Percentiles rank a stretch among this genome's conserved stretches.
Evolutionary conservation across 805 yeast species (phyloP).

Genomic region (Candida alai): DNA sequence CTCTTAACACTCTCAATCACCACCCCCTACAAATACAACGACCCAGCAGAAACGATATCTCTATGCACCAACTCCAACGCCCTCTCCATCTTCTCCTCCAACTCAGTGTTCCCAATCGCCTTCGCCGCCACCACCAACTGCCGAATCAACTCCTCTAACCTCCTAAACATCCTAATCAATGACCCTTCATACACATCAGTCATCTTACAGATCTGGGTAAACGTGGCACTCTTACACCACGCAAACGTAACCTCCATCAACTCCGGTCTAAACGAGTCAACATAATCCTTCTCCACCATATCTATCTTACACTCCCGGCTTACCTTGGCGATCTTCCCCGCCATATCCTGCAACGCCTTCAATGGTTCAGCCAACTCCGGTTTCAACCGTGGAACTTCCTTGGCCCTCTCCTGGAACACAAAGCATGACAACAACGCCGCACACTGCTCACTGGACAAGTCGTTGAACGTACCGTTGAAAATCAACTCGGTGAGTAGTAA

Average conservation of each 20-base stretch:
- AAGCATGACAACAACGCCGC: constrained; percentile 92
- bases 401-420: constrained; percentile 94
- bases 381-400: constrained; percentile 78
- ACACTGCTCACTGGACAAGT: constrained; percentile 81
- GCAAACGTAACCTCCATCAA: constrained; percentile 95
- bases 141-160: constrained; percentile 88
- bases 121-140: constrained; percentile 90
- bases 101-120: constrained; percentile 85
- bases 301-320: constrained; percentile 89
- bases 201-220: constrained; percentile 97
- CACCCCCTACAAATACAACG: constrained; percentile 65
- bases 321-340: constrained; percentile 82
- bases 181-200: constrained; percentile 98
- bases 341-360: constrained; percentile 85
- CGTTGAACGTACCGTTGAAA: constrained; percentile 93
- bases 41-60: constrained; percentile 95
- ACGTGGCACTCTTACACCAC: constrained; percentile 96
- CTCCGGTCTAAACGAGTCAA: constrained; percentile 87
- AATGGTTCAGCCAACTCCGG: constrained; percentile 93
- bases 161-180: constrained; percentile 87
- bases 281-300: constrained; percentile 85
- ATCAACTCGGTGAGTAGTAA: constrained; percentile 83
- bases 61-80: constrained; percentile 85
- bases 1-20: no score
- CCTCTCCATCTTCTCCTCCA: constrained; percentile 85